Evolutionary conservation across 2,329 filamentous ascomycete genomes (phyloP).

Genomic region (Mollisiaceae sp.): DNA sequence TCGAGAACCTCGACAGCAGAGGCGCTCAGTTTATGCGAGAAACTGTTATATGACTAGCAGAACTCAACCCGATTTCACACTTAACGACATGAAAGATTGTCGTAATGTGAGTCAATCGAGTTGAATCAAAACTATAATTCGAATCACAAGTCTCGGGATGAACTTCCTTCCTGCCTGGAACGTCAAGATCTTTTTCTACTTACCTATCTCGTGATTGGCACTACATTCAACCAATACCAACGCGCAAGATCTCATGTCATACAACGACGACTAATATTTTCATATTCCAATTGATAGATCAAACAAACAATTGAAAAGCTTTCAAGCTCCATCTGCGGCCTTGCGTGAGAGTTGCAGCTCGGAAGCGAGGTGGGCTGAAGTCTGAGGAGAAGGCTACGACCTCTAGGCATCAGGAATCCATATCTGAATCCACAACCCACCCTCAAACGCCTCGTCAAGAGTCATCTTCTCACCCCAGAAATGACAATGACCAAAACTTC

Average conservation of each 20-base stretch:
- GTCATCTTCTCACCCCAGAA: not conserved
- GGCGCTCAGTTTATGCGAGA: too few species aligned
- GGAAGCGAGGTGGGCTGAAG: conserved; percentile 6
- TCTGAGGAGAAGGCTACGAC: conserved; percentile 13
- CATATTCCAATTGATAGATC: not conserved
- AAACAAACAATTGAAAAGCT: not conserved
- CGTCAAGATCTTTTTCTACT: not conserved
- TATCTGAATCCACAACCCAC: not conserved
- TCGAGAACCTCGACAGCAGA: too few species aligned
- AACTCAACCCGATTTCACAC: not conserved
- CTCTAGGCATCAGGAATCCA: conserved; percentile 8
- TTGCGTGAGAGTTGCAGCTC: not conserved
- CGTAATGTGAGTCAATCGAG: not conserved
- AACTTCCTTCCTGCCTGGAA: not conserved
- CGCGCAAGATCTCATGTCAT: not conserved
- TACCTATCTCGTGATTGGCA: too few species aligned
- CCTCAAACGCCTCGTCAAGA: not conserved
- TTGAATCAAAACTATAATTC: not conserved
- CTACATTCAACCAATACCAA: not conserved
- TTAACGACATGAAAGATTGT: not conserved
- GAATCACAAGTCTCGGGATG: not conserved
- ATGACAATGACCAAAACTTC: conserved; percentile 1
- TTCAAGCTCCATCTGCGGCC: not conserved
- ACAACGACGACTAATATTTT: too few species aligned
- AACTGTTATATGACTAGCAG: not conserved